phyloP scores from a whole-genome alignment of 140 eudicot species.

The Senecio squalidus region DNA sequence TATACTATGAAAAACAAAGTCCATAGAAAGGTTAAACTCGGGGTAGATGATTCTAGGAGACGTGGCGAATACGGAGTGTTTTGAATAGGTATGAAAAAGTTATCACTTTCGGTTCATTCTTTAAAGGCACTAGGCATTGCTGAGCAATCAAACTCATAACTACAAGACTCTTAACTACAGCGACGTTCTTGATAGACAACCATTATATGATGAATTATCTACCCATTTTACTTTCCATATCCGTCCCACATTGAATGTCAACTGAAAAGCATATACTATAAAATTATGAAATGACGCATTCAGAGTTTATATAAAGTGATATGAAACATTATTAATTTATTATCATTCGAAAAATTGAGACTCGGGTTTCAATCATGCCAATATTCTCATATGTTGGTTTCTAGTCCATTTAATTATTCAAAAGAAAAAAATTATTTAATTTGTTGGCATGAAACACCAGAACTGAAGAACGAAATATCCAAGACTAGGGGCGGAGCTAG shows the following conservation, averaged over 20 bases:
- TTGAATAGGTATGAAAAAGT: too few species aligned
- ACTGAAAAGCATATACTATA: neutral
- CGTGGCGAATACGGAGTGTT: too few species aligned
- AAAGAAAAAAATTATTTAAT: neutral
- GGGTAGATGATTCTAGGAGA: too few species aligned
- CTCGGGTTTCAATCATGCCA: too few species aligned
- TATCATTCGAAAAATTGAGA: too few species aligned
- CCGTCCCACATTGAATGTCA: neutral
- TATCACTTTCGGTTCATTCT: neutral
- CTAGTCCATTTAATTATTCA: neutral
- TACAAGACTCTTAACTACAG: neutral
- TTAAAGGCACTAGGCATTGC: neutral
- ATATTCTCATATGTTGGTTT: too few species aligned
- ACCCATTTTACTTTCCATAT: neutral
- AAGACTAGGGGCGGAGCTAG: too few species aligned
- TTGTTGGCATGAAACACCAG: neutral
- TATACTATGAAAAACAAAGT: too few species aligned
- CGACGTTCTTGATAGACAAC: neutral
- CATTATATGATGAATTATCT: conserved; percentile 2
- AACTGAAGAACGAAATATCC: neutral
- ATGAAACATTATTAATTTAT: neutral
- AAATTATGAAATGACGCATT: too few species aligned
- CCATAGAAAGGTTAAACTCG: too few species aligned
- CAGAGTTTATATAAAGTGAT: neutral
- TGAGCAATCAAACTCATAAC: neutral